phyloP scores from a whole-genome alignment of 495 filamentous ascomycete species.

The Podospora sp. region DNA sequence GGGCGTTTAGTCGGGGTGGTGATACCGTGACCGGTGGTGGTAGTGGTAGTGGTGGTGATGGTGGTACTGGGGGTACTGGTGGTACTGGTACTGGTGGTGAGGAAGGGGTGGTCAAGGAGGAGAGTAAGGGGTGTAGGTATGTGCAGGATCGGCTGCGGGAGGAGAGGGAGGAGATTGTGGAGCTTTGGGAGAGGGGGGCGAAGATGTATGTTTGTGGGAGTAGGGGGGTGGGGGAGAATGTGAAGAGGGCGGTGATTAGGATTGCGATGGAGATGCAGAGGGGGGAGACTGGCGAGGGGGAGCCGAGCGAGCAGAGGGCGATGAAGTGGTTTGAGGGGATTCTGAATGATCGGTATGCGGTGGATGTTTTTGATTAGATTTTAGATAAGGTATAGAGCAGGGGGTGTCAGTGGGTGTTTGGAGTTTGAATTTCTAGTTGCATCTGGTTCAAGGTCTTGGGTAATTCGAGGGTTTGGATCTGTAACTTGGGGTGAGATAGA shows the following conservation, averaged over 20 bases:
- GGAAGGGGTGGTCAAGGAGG: no score
- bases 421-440: background rate
- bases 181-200: constrained; percentile 60
- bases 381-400: background rate
- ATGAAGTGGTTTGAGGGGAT: constrained; percentile 59
- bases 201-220: constrained; percentile 71
- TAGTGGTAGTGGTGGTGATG: no score
- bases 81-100: no score
- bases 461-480: no score
- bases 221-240: constrained; percentile 60
- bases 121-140: constrained; percentile 52
- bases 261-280: constrained; percentile 54
- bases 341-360: constrained; percentile 65
- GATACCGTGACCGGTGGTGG: constrained; percentile 18
- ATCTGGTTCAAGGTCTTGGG: no score
- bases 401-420: background rate
- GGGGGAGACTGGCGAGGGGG: constrained; percentile 42
- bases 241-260: constrained; percentile 48
- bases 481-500: no score
- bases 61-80: no score
- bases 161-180: constrained; percentile 53
- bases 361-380: constrained; percentile 66
- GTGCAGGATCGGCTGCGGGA: constrained; percentile 65
- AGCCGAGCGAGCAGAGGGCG: constrained; percentile 37
- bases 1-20: constrained; percentile 57